Evolutionary conservation across 495 filamentous ascomycete genomes (phyloP), one percentile per base, ranked within the genome.

Genomic region (Tuber aestivum): DNA sequence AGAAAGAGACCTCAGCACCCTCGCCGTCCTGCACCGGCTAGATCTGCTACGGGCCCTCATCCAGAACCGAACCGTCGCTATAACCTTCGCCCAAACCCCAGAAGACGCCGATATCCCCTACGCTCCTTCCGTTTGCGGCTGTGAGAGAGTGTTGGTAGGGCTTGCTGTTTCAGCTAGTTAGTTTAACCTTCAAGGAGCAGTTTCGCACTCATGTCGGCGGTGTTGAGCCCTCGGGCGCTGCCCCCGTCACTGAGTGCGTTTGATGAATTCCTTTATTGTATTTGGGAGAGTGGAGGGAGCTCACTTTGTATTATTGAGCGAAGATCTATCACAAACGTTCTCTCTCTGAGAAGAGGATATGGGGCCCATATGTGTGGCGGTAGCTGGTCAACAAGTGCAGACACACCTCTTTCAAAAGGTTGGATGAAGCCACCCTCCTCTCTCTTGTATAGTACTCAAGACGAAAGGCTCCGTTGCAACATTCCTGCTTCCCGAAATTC

Each of bases 381-480:
- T 10, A 50, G 48, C 23, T 9, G n/a, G n/a, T 32, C 50, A 61
- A 61, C 12, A 61, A 61, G 50, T 32, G 21, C 32, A 61, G 16
- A 16, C 12, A 32, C 50, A 2, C 50, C 12, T 32, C 50, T 61
- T 16, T 7, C 48, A 32, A 16, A n/a, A 61, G 12, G 50, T 32
- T 16, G n/a, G 50, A 61, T n/a, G 27, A 10, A 61, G 16, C 32
- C 27, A 3, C 27, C 32, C 50, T 61, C n/a, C n/a, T 61, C 35
- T 5, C 2, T n/a, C 38, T 45, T 35, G 3, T 23, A n/a, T n/a
- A n/a, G n/a, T n/a, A 44, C 48, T 40, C 41, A 50, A 6, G 18
- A 75, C 45, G 48, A 72, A 32, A 70, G 20, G 69, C 14, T 45
- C 27, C 45, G 23, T 77, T 56, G 20, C 41, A 20, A 23, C 42